Base-by-base conservation (phyloP, 2,329 filamentous ascomycete species). In the Aspergillus chevalieri region DNA sequence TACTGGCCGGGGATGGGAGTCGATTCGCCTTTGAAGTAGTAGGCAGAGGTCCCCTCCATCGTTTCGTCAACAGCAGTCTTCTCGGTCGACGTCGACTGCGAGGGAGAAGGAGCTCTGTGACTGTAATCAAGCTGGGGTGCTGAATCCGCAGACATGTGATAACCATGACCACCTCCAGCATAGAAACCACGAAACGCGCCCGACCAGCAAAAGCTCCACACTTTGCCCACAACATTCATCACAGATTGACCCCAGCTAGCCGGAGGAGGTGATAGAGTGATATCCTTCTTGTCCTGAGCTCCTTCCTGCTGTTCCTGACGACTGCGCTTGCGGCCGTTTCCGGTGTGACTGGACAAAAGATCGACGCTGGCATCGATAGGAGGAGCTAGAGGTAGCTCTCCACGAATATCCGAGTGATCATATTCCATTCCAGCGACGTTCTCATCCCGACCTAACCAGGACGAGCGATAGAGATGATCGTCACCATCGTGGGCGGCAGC, bases 141-240 rank as follows among this genome's bases (percentile, higher is more conserved):
- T 30, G 52, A 48, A 41, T 55, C 63, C 46, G 65, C 51, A 22
- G 74, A 65, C 57, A 88, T 72, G 6, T 79, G 73, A 62, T 91
- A 95, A 22, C 82, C 83, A 52, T 76, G 77, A 7, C 91, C 92
- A 3, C 86, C 89, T 6, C 91, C 92, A 10, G 91, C 89, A 53
- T 91, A 84, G 66, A 96, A 96, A 0, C 91, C 91, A 48, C 80
- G 79, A 62, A 96, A 94, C 0, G 86, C 81, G 21, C 65, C 74
- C 3, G 74, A 67, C 65, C 76, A 87, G 73, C 91, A 95, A 60
- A 95, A 93, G 57, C 90, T 81, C 80, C 89, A 90, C 0, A 95
- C 83, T 61, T 85, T 92, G 15, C 88, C 72, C 2, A 75, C 72
- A 4, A 70, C 64, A 28, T 66, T 69, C 43, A 74, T 66, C 6